Evolutionary conservation across 805 yeast genomes (phyloP).

Genomic region (Saturnispora saitoi): DNA sequence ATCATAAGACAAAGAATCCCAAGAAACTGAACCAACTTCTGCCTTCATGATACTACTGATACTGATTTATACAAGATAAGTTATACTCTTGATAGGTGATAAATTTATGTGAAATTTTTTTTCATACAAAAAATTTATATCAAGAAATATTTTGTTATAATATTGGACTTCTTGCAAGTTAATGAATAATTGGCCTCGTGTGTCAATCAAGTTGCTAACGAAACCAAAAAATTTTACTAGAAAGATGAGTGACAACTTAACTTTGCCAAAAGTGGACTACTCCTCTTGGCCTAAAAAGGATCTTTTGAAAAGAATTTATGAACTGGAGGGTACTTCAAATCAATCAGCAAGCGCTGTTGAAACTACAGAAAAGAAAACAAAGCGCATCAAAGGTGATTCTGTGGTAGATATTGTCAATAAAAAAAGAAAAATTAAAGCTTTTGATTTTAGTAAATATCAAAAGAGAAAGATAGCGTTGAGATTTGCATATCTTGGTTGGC

Average conservation of each 20-base stretch:
- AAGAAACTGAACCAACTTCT: slow-evolving; percentile 41
- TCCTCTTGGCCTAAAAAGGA: slow-evolving; percentile 57
- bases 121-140: background rate
- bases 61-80: background rate
- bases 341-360: no score
- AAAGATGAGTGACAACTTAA: background rate
- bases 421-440: slow-evolving; percentile 31
- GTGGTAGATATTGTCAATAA: background rate
- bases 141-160: background rate
- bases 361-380: no score
- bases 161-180: background rate
- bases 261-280: slow-evolving; percentile 30
- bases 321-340: slow-evolving; percentile 54
- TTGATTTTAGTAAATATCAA: slow-evolving; percentile 57
- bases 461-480: slow-evolving; percentile 68
- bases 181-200: background rate
- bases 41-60: slow-evolving; percentile 9
- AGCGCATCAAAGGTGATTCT: background rate
- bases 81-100: no score
- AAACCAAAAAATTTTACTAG: background rate
- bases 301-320: slow-evolving; percentile 46
- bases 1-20: slow-evolving; percentile 48
- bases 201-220: background rate
- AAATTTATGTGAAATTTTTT: slow-evolving; percentile 2
- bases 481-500: slow-evolving; percentile 91